Percentiles rank a stretch among this genome's conserved stretches.
These are phyloP conservation scores for Boletus mariae DNA, from an alignment of 1,284 basidiomycete genomes.

Conservation along the genomic window DNA sequence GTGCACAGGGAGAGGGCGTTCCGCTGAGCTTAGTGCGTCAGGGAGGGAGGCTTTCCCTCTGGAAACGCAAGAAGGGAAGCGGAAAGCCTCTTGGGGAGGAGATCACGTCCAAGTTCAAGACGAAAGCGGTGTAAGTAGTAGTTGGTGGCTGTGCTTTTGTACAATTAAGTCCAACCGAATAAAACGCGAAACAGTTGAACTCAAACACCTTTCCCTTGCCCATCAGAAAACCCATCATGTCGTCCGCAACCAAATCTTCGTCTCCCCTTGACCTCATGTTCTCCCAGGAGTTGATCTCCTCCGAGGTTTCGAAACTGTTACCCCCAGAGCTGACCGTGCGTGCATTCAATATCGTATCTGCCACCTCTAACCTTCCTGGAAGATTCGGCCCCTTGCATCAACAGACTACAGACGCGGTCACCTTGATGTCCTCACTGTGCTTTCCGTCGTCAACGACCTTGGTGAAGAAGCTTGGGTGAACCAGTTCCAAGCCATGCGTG, in stretches of 20 bases:
- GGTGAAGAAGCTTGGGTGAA: constrained; percentile 65
- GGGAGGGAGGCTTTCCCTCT: constrained; percentile 20
- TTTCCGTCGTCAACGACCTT: constrained; percentile 77
- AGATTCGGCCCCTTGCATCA: constrained; percentile 88
- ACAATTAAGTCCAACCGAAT: neutral
- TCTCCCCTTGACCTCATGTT: constrained; percentile 69
- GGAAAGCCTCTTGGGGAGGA: constrained; percentile 20
- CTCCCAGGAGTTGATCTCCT: constrained; percentile 61
- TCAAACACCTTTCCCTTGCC: neutral
- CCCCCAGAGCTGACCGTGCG: constrained; percentile 44
- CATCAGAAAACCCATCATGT: constrained; percentile 4
- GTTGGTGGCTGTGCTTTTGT: neutral
- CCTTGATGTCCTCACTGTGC: constrained; percentile 76
- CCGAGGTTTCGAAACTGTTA: constrained; percentile 53
- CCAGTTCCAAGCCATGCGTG: constrained; percentile 63
- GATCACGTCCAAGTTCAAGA: constrained; percentile 23
- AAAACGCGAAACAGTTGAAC: neutral
- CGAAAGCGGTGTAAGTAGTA: neutral
- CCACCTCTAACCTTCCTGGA: constrained; percentile 2
- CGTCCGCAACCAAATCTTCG: constrained; percentile 18
- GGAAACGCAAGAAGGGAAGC: constrained; percentile 22
- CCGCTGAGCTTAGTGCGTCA: constrained; percentile 28
- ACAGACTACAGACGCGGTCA: constrained; percentile 85
- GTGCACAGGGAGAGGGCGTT: constrained; percentile 22
- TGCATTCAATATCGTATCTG: neutral